phyloP scores from a whole-genome alignment of 2,329 filamentous ascomycete species.

The Ceratocystiopsis minuta region DNA sequence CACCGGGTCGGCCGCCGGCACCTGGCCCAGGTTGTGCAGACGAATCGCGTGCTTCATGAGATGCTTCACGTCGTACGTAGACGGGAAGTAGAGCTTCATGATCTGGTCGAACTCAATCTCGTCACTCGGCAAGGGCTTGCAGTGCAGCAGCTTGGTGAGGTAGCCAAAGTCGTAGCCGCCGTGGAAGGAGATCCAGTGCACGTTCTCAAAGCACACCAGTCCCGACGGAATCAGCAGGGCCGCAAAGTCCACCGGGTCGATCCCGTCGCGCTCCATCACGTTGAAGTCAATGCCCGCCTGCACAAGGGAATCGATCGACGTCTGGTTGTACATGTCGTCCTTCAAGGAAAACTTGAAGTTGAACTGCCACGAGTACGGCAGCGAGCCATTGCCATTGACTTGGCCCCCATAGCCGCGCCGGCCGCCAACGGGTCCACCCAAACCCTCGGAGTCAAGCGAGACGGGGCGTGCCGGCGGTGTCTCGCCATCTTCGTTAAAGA shows the following conservation, averaged over 20 bases:
- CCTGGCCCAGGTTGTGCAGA: conserved; percentile 44
- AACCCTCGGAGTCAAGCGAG: conserved; percentile 23
- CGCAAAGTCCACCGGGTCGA: conserved; percentile 78
- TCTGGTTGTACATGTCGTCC: conserved; percentile 94
- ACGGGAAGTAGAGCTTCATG: conserved; percentile 84
- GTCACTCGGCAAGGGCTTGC: conserved; percentile 67
- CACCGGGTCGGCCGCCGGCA: conserved; percentile 43
- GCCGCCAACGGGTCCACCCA: conserved; percentile 18
- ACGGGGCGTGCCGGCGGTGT: conserved; percentile 55
- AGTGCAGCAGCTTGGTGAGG: conserved; percentile 80
- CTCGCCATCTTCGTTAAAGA: conserved; percentile 84
- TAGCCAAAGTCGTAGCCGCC: conserved; percentile 98
- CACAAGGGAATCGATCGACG: conserved; percentile 79
- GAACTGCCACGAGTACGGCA: conserved; percentile 94
- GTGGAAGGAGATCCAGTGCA: conserved; percentile 95
- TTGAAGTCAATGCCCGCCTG: conserved; percentile 87
- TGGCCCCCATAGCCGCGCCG: conserved; percentile 17
- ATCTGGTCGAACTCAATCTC: conserved; percentile 78
- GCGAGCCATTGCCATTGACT: conserved; percentile 12
- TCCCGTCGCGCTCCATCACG: conserved; percentile 69
- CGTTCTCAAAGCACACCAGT: conserved; percentile 68
- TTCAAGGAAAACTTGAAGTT: conserved; percentile 95
- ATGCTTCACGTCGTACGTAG: conserved; percentile 91
- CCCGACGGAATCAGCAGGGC: conserved; percentile 82
- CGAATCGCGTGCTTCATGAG: conserved; percentile 78